These are phyloP conservation scores for Mycena floridula DNA, from an alignment of 768 basidiomycete genomes.

Conservation along the genomic window DNA sequence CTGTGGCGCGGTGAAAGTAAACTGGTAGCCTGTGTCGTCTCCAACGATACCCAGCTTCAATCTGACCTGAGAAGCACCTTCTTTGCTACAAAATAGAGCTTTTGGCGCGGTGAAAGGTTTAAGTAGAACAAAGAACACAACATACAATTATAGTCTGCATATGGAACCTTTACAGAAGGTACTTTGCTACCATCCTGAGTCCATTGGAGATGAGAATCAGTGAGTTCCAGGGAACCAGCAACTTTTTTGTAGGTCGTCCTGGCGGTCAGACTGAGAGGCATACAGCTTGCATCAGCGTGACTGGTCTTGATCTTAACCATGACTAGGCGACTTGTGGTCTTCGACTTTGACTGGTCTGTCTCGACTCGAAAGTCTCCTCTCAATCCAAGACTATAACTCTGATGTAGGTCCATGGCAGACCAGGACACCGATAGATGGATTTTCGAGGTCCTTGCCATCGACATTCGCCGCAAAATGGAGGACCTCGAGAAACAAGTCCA, in stretches of 20 bases:
- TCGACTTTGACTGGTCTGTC: slow-evolving; percentile 92
- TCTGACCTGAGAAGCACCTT: slow-evolving; percentile 71
- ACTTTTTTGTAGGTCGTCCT: slow-evolving; percentile 84
- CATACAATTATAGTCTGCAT: slow-evolving; percentile 58
- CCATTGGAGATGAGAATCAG: slow-evolving; percentile 71
- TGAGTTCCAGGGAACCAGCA: slow-evolving; percentile 70
- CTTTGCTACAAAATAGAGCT: slow-evolving; percentile 86
- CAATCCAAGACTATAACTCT: background rate
- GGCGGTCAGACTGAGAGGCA: slow-evolving; percentile 68
- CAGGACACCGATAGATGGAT: slow-evolving; percentile 96
- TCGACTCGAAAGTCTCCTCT: background rate
- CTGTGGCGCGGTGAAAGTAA: slow-evolving; percentile 70
- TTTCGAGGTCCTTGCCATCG: slow-evolving; percentile 80
- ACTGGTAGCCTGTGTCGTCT: slow-evolving; percentile 74
- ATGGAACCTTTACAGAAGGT: slow-evolving; percentile 57
- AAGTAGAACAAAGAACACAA: slow-evolving; percentile 14
- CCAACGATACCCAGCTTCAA: slow-evolving; percentile 66
- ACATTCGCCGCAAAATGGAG: slow-evolving; percentile 80
- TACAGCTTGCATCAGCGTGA: slow-evolving; percentile 17
- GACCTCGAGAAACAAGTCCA: slow-evolving; percentile 55
- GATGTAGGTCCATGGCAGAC: slow-evolving; percentile 88
- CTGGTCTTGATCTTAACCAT: slow-evolving; percentile 13
- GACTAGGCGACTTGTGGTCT: slow-evolving; percentile 73
- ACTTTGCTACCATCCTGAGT: slow-evolving; percentile 64
- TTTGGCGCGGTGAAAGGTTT: slow-evolving; percentile 12